Evolutionary conservation across 2,329 filamentous ascomycete genomes (phyloP).

Genomic region (Phyllosticta capitalensis): DNA sequence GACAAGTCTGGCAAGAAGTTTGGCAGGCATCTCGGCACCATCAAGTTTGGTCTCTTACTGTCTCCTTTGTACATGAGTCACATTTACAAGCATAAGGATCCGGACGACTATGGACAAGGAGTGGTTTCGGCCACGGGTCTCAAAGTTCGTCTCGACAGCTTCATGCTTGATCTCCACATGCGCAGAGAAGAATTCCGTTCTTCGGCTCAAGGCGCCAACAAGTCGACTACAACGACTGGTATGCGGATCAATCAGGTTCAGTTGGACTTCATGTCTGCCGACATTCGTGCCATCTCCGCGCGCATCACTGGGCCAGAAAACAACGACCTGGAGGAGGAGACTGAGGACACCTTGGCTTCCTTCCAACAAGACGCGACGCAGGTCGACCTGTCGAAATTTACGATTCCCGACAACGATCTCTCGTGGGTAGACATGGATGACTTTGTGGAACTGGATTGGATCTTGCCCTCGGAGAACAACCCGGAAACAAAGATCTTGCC

Average conservation of each 20-base stretch:
- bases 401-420: slow-evolving; percentile 88
- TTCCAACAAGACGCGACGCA: slow-evolving; percentile 44
- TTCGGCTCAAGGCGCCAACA: slow-evolving; percentile 55
- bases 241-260: slow-evolving; percentile 96
- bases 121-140: slow-evolving; percentile 88
- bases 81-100: slow-evolving; percentile 97
- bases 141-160: slow-evolving; percentile 90
- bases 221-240: slow-evolving; percentile 71
- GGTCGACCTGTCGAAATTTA: slow-evolving; percentile 72
- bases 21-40: slow-evolving; percentile 89
- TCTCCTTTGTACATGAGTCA: slow-evolving; percentile 92
- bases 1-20: slow-evolving; percentile 99
- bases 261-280: slow-evolving; percentile 81
- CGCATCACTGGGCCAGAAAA: slow-evolving; percentile 72
- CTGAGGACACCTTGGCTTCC: slow-evolving; percentile 51
- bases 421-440: slow-evolving; percentile 99
- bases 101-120: slow-evolving; percentile 69
- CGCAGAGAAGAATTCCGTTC: slow-evolving; percentile 85
- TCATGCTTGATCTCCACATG: slow-evolving; percentile 94
- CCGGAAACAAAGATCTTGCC: slow-evolving; percentile 92
- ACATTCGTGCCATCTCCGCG: slow-evolving; percentile 87
- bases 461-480: slow-evolving; percentile 78
- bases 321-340: slow-evolving; percentile 60
- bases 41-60: slow-evolving; percentile 91
- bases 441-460: slow-evolving; percentile 97